Conservation (phyloP, 108 stramenopile genomes). For the Nitzschia palea region DNA sequence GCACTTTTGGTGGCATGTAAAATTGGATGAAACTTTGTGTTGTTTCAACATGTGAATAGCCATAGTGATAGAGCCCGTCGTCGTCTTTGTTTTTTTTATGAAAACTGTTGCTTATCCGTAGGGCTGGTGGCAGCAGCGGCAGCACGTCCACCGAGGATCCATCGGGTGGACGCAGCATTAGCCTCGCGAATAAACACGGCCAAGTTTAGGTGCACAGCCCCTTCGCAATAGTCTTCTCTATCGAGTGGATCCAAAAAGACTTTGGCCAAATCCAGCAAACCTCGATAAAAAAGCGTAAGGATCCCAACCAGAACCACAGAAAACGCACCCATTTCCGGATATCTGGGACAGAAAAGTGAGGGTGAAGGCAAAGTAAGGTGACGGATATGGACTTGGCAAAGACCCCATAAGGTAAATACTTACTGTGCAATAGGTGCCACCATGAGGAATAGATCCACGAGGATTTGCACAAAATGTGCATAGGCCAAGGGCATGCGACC, state of each 20-base stretch:
- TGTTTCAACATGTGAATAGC: too few species aligned
- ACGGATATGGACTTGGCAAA: background rate
- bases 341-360: slow-evolving; percentile 1
- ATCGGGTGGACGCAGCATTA: slow-evolving; percentile 7
- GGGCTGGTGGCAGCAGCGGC: too few species aligned
- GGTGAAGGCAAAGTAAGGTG: background rate
- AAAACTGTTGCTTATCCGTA: too few species aligned
- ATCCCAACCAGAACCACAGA: slow-evolving; percentile 15
- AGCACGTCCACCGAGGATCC: slow-evolving; percentile 3
- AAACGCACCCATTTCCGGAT: slow-evolving; percentile 21
- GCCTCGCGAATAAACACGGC: slow-evolving; percentile 43
- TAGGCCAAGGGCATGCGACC: slow-evolving; percentile 56
- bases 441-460: slow-evolving; percentile 43
- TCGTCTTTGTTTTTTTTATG: too few species aligned
- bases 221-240: slow-evolving; percentile 33
- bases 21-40: too few species aligned
- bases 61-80: too few species aligned
- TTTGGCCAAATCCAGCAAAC: slow-evolving; percentile 52
- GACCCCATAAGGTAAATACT: background rate
- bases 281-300: slow-evolving; percentile 46
- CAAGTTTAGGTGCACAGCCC: slow-evolving; percentile 28
- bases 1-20: too few species aligned
- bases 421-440: slow-evolving; percentile 36
- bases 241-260: slow-evolving; percentile 60
- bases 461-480: slow-evolving; percentile 57